phyloP scores from a whole-genome alignment of 2,329 filamentous ascomycete species.

The Cordyceps pruinosa region DNA sequence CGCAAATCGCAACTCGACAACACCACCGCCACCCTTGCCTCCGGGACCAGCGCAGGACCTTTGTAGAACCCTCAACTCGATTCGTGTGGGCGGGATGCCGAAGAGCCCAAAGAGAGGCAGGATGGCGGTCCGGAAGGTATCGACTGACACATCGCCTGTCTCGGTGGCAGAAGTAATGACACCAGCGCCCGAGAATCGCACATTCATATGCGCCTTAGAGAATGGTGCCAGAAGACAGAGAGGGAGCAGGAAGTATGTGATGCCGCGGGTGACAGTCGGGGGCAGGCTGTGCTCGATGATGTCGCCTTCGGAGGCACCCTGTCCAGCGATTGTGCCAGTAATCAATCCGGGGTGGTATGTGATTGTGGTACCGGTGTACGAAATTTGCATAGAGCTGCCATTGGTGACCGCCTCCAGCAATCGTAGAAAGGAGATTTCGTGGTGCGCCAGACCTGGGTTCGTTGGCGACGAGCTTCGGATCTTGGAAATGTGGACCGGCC shows the following conservation, averaged over 20 bases:
- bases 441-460: slow-evolving; percentile 78
- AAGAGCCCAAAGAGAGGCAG: slow-evolving; percentile 86
- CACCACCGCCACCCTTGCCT: slow-evolving; percentile 75
- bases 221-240: slow-evolving; percentile 89
- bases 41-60: slow-evolving; percentile 70
- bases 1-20: slow-evolving; percentile 89
- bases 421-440: slow-evolving; percentile 93
- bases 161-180: slow-evolving; percentile 86
- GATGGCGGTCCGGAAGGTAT: slow-evolving; percentile 88
- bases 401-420: slow-evolving; percentile 94
- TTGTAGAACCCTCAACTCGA: slow-evolving; percentile 77
- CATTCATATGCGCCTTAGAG: slow-evolving; percentile 82
- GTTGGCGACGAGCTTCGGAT: slow-evolving; percentile 84
- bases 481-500: slow-evolving; percentile 83
- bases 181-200: slow-evolving; percentile 81
- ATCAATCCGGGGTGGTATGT: slow-evolving; percentile 90
- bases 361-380: slow-evolving; percentile 88
- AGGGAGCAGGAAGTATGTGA: slow-evolving; percentile 88
- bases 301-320: slow-evolving; percentile 63
- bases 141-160: slow-evolving; percentile 79
- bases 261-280: slow-evolving; percentile 66
- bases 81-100: slow-evolving; percentile 69
- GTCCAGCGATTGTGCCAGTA: slow-evolving; percentile 71
- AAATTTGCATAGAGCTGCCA: slow-evolving; percentile 90
- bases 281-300: slow-evolving; percentile 77